Percentiles rank a stretch among this genome's conserved stretches.
phyloP scores from a whole-genome alignment of 148 eudicot genomes.

The Fagopyrum esculentum region DNA sequence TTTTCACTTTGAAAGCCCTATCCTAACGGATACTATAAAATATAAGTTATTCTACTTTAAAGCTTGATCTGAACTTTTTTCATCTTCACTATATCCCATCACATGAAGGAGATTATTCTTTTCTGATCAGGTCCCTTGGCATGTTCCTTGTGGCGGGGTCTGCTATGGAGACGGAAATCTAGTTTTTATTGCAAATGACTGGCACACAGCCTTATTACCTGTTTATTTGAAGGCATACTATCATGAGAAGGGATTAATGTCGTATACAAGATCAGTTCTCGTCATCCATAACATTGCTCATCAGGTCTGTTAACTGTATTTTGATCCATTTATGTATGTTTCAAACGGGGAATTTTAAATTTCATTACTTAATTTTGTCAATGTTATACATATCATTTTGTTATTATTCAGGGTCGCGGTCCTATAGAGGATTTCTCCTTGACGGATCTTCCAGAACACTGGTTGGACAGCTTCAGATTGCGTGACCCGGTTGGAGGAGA shows the following conservation, averaged over 20 bases:
- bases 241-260: constrained; percentile 82
- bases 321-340: background rate
- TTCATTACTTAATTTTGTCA: too few species aligned
- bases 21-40: too few species aligned
- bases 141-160: constrained; percentile 95
- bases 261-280: constrained; percentile 69
- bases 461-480: constrained; percentile 59
- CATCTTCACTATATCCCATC: background rate
- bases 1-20: background rate
- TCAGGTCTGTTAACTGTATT: constrained; percentile 46
- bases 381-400: background rate
- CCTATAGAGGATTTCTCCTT: constrained; percentile 64
- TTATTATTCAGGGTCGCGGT: constrained; percentile 75
- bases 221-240: constrained; percentile 93
- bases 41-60: background rate
- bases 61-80: background rate
- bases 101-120: background rate
- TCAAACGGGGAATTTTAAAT: too few species aligned
- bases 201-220: constrained; percentile 95
- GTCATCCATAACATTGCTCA: constrained; percentile 96
- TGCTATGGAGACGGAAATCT: constrained; percentile 98
- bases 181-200: constrained; percentile 93
- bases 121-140: constrained; percentile 78
- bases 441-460: constrained; percentile 83
- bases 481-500: constrained; percentile 87